Percentiles rank a stretch among this genome's conserved stretches.
Conservation (phyloP, 768 basidiomycete species). For the Sarcodon aspratus region DNA sequence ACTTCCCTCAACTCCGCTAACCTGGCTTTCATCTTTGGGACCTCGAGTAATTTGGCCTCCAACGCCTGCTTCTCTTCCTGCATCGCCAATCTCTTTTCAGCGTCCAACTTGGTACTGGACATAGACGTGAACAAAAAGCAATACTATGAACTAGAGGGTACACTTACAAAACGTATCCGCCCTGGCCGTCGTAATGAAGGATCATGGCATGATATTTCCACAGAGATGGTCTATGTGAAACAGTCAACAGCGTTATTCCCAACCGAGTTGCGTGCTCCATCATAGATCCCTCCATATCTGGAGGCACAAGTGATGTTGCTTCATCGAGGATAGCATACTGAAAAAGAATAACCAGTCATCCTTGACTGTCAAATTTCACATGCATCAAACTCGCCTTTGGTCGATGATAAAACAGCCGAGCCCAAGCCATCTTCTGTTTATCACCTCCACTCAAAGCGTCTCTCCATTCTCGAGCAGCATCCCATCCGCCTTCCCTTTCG, state of each 20-base stretch:
- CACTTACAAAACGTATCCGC: conserved; percentile 88
- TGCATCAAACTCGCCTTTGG: conserved; percentile 53
- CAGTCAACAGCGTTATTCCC: conserved; percentile 87
- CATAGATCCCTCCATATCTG: conserved; percentile 88
- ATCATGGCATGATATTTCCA: conserved; percentile 91
- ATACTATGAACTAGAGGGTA: not conserved
- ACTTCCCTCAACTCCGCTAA: conserved; percentile 50
- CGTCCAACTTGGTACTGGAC: conserved; percentile 74
- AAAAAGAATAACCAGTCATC: not conserved
- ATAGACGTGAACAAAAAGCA: not conserved
- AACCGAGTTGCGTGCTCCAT: conserved; percentile 84
- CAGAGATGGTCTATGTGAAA: conserved; percentile 88
- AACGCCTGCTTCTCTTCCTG: conserved; percentile 92
- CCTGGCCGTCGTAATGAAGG: conserved; percentile 87
- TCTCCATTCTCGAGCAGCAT: conserved; percentile 81
- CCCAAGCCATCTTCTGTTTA: conserved; percentile 97
- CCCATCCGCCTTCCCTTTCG: conserved; percentile 96
- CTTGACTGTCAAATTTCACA: not conserved
- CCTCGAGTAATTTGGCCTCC: conserved; percentile 77
- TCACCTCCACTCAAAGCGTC: conserved; percentile 91
- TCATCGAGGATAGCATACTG: conserved; percentile 97
- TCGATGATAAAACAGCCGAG: conserved; percentile 87
- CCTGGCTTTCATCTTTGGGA: conserved; percentile 75
- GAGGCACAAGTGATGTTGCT: conserved; percentile 88
- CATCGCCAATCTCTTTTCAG: conserved; percentile 78